Evolutionary conservation across 345 rosid genomes (phyloP).

Genomic region (Pelargonium nanum): DNA sequence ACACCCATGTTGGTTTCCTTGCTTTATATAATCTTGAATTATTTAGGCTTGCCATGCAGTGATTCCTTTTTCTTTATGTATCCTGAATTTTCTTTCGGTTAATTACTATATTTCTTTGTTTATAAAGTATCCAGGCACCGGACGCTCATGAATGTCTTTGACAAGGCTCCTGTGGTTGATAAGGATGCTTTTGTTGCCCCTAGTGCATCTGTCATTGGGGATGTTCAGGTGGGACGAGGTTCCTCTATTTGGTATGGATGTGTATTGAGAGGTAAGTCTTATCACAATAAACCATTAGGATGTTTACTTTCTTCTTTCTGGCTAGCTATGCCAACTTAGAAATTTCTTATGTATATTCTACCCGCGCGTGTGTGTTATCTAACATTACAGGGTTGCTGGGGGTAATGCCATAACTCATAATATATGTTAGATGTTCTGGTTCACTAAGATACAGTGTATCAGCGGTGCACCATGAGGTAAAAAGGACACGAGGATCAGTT

Average conservation of each 20-base stretch:
- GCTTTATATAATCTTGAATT: background rate
- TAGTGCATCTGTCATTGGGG: slow-evolving; percentile 70
- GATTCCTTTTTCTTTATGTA: too few species aligned
- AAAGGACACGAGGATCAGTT: too few species aligned
- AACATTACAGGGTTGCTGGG: too few species aligned
- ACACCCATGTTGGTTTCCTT: background rate
- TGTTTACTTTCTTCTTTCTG: background rate
- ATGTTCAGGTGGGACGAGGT: slow-evolving; percentile 61
- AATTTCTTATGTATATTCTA: too few species aligned
- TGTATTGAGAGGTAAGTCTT: slow-evolving; percentile 64
- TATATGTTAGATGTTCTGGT: too few species aligned
- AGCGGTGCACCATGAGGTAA: too few species aligned
- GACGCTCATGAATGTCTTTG: slow-evolving; percentile 72
- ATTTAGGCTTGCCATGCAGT: background rate
- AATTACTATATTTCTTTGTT: slow-evolving; percentile 7
- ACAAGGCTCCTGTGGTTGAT: slow-evolving; percentile 63
- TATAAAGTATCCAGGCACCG: slow-evolving; percentile 81
- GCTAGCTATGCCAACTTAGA: too few species aligned
- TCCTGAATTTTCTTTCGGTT: background rate
- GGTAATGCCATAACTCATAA: too few species aligned
- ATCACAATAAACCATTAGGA: background rate
- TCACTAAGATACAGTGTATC: too few species aligned
- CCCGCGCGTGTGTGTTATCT: too few species aligned
- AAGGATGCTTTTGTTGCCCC: slow-evolving; percentile 86
- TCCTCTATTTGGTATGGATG: slow-evolving; percentile 97